Evolutionary conservation across 2,329 filamentous ascomycete species (phyloP), one percentile per base, ranked within the genome.

Genomic region (Tolypocladium ovalisporum): DNA sequence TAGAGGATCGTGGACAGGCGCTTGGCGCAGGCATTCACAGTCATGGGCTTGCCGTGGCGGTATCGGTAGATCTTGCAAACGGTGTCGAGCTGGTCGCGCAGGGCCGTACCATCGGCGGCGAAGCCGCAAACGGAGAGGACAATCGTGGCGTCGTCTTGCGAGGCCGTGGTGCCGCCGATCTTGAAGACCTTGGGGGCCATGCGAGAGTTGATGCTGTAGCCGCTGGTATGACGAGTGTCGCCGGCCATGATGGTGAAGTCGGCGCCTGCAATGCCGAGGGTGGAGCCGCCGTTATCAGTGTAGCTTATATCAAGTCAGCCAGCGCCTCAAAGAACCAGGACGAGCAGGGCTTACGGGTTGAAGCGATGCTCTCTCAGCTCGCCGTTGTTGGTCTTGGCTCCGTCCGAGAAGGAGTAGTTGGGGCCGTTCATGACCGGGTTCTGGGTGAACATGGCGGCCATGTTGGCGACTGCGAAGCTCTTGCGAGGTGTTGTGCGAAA

Each of bases 31-130:
- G 94, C 94, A 68, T 90, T 87, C 68, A 97, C 88, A 62, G 84
- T 87, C 87, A 99, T 99, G 63, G 90, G 85, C 80, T 97, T 99
- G 74, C 90, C 90, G 74, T 97, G 93, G 72, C 95, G 91, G 79
- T 97, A 97, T 68, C 89, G 89, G 84, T 97, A 97, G 87, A 97
- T 96, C 81, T 96, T 97, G 80, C 95, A 94, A 69, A 96, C 85
- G 62, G 90, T 87, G 71, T 97, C 93, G 62, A 97, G 84, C 62
- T 90, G 89, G 76, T 97, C 93, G 75, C 94, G 93, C 65, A 99
- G 80, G 39, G 94, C 93, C 67, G 92, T 86, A 59, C 94, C 94
- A 72, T 99, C 94, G 62, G 94, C 94, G 17, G 92, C 90, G 71
- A 97, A 99, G 52, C 94, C 94, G 49, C 96, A 93, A 0, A 99